Evolutionary conservation across 129 eudicot species (phyloP).

Genomic region (Flaveria sonorensis): DNA sequence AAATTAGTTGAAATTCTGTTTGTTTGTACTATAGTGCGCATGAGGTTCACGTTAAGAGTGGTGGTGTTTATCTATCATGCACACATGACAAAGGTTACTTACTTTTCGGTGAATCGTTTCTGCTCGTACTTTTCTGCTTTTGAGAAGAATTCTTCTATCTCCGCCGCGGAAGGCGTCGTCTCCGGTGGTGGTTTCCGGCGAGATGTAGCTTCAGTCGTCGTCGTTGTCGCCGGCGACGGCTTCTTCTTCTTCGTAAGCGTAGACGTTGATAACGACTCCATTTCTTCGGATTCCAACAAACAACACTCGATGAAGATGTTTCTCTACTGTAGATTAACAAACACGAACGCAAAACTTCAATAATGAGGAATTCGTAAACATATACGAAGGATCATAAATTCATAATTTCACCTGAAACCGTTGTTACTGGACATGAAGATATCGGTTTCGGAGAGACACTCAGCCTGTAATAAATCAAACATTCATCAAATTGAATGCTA

Average conservation of each 20-base stretch:
- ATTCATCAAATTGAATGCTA: conserved; percentile 7
- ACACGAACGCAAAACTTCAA: conserved; percentile 1
- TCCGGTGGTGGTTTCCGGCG: conserved; percentile 27
- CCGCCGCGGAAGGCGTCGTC: conserved; percentile 54
- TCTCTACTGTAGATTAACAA: conserved; percentile 42
- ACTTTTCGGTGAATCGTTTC: conserved; percentile 70
- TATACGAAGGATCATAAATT: background rate
- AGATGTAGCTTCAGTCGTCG: conserved; percentile 27
- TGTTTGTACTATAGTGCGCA: conserved; percentile 2
- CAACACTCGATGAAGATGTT: conserved; percentile 41
- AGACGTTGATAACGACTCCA: conserved; percentile 30
- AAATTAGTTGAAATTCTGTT: background rate
- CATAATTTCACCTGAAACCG: conserved; percentile 53
- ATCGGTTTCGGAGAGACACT: conserved; percentile 42
- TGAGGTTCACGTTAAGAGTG: background rate
- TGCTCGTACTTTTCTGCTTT: conserved; percentile 65
- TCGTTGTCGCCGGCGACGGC: background rate
- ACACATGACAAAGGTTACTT: conserved; percentile 32
- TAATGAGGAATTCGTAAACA: background rate
- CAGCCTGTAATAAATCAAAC: conserved; percentile 35
- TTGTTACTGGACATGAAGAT: conserved; percentile 37
- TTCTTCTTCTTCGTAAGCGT: background rate
- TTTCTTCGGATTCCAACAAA: conserved; percentile 47
- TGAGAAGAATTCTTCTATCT: conserved; percentile 73
- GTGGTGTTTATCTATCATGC: conserved; percentile 18